Base-by-base conservation (phyloP, 495 filamentous ascomycete genomes). In the Lophiotrema nucula region DNA sequence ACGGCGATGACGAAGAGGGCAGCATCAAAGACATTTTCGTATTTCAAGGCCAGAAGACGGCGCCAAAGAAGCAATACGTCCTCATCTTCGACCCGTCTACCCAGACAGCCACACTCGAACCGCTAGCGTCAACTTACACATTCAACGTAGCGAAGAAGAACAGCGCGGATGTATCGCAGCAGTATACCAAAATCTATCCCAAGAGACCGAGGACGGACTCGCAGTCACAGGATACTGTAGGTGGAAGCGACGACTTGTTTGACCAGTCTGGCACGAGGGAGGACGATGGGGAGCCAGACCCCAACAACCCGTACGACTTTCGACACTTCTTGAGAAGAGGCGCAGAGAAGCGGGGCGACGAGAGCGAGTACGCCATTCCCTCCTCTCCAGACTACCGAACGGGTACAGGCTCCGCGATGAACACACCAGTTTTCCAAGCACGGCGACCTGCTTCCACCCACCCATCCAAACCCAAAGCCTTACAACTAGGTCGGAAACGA, bases 281-380 rank as follows among this genome's bases (percentile, higher is more conserved):
- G 47, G 74, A 73, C 10, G 71, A 69, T 22, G 52, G 41, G 1
- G 59, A 53, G 4, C 73, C 80, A 1, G 80, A 82, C 50, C 72
- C 76, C 0, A 69, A 72, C 56, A 84, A 84, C 48, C 81, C 81
- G 15, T 84, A 79, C 52, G 80, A 84, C 65, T 83, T 74, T 61
- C 78, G 81, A 10, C 81, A 84, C 62, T 84, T 83, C 60, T 76
- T 83, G 73, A 77, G 16, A 68, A 73, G 26, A 74, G 77, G 60
- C 62, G 70, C 38, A 60, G 48, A 27, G n/a, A 64, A 43, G 77
- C 73, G 19, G 12, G 60, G 46, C 28, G 39, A 60, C 22, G 61
- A 60, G 23, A 24, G 16, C 22, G 61, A 58, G 23, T 55, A 49
- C 21, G 18, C 22, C 37, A n/a, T n/a, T n/a, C 59, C 69, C 55